Conservation (phyloP, 805 yeast genomes). For the Kluyveromyces starmeri region DNA sequence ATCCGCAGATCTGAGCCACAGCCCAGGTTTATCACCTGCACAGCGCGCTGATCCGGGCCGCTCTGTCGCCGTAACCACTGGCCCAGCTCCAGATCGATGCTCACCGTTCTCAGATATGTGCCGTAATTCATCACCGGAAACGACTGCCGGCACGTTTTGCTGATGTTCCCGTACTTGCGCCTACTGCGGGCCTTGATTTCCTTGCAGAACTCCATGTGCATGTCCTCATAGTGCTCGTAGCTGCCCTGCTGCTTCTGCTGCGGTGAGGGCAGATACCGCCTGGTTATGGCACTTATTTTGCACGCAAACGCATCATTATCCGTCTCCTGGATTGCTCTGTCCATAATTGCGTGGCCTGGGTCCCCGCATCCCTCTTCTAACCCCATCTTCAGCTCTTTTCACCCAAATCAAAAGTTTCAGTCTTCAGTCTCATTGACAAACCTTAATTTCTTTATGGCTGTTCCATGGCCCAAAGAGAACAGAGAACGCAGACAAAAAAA, state of each 20-base stretch:
- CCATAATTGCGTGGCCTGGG: constrained; percentile 16
- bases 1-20: constrained; percentile 59
- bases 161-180: constrained; percentile 15
- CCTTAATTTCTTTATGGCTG: too few species aligned
- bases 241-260: constrained; percentile 11
- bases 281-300: constrained; percentile 42
- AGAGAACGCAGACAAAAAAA: too few species aligned
- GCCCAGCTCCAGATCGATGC: constrained; percentile 41
- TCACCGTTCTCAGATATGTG: constrained; percentile 50
- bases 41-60: constrained; percentile 7
- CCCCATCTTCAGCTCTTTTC: too few species aligned
- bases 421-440: too few species aligned
- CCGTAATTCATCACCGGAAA: constrained; percentile 66
- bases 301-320: constrained; percentile 68
- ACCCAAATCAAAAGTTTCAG: too few species aligned
- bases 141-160: constrained; percentile 25
- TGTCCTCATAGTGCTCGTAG: constrained; percentile 11
- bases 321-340: constrained; percentile 33
- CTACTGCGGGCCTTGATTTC: constrained; percentile 14
- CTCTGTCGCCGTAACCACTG: constrained; percentile 31
- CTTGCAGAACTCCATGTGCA: constrained; percentile 18
- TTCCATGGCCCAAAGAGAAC: too few species aligned
- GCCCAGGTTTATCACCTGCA: constrained; percentile 58
- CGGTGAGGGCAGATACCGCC: constrained; percentile 39
- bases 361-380: too few species aligned